Evolutionary conservation across 2,329 filamentous ascomycete genomes (phyloP), one percentile per base, ranked within the genome.

Genomic region (Diaporthe aspalathi): DNA sequence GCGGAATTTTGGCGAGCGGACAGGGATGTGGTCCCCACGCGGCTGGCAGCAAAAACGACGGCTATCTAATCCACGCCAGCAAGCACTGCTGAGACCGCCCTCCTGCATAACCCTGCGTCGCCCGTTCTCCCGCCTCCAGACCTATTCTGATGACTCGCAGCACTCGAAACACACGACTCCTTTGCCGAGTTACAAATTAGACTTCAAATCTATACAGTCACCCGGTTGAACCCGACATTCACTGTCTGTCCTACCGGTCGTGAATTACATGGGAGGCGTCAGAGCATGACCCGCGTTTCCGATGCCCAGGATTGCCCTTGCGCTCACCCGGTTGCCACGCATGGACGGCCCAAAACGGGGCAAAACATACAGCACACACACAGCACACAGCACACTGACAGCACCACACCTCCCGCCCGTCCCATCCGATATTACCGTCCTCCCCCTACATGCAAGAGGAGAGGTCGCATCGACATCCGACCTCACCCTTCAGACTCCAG

Each of bases 131-230:
- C 35, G 35, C 12, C 35, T 38, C 35, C 32, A 49, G 43, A 63
- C 60, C 43, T 63, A 22, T 63, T 35, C 35, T 63, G 60, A 63
- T 63, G 60, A 63, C 60, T 63, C 60, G 60, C 60, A 63, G 60
- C 27, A 63, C 43, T 49, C 60, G 60, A 63, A 63, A 63, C 60
- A 63, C 60, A 63, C 60, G 27, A 63, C 27, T 38, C 43, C n/a
- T 17, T 49, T 63, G n/a, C 60, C 60, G 60, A 49, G 60, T 63
- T 63, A 63, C 60, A 47, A 63, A 63, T 63, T 49, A 63, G 60
- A 63, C 60, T 63, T 63, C 43, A 49, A 27, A 49, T 63, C 38
- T 63, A 63, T 63, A 63, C 27, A 63, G 20, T 38, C 60, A 63
- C 60, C 60, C 60, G 60, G 60, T 47, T 49, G 43, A n/a, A 49